Evolutionary conservation across 768 basidiomycete genomes (phyloP).

Genomic region (Porphyrellus cyaneotinctus): DNA sequence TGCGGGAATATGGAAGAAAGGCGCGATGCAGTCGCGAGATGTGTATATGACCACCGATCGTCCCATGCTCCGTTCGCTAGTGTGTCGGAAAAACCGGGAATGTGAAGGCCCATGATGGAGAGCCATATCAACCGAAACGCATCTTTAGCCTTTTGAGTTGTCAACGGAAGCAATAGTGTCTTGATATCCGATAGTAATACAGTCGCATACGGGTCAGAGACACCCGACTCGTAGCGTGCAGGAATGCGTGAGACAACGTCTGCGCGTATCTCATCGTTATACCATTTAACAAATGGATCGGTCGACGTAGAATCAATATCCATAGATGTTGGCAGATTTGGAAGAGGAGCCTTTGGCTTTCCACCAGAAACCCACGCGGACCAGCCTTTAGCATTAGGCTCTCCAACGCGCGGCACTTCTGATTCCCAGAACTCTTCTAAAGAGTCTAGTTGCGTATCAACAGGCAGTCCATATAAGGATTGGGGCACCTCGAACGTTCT

Average conservation of each 20-base stretch:
- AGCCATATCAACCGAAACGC: slow-evolving; percentile 69
- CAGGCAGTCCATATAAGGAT: slow-evolving; percentile 38
- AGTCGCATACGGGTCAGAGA: slow-evolving; percentile 66
- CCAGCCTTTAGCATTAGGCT: slow-evolving; percentile 66
- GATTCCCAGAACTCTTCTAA: slow-evolving; percentile 86
- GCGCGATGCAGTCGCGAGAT: slow-evolving; percentile 42
- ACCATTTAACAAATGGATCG: slow-evolving; percentile 72
- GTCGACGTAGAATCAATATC: slow-evolving; percentile 26
- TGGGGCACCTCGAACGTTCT: slow-evolving; percentile 61
- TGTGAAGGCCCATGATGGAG: slow-evolving; percentile 62
- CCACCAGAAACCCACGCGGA: slow-evolving; percentile 51
- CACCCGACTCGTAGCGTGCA: slow-evolving; percentile 47
- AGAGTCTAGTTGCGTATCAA: slow-evolving; percentile 47
- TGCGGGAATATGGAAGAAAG: slow-evolving; percentile 54
- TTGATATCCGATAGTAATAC: slow-evolving; percentile 74
- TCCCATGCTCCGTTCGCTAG: slow-evolving; percentile 48
- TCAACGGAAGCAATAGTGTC: slow-evolving; percentile 47
- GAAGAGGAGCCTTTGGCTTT: slow-evolving; percentile 30
- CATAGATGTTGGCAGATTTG: slow-evolving; percentile 12
- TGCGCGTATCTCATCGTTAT: slow-evolving; percentile 46
- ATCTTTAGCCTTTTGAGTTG: slow-evolving; percentile 42
- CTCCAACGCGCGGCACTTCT: slow-evolving; percentile 72
- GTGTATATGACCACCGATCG: slow-evolving; percentile 60
- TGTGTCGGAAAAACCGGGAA: slow-evolving; percentile 58
- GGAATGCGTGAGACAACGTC: slow-evolving; percentile 48